Evolutionary conservation across 1,284 basidiomycete genomes (phyloP), one percentile per base, ranked within the genome.

Genomic region (Bondarzewia mesenterica): DNA sequence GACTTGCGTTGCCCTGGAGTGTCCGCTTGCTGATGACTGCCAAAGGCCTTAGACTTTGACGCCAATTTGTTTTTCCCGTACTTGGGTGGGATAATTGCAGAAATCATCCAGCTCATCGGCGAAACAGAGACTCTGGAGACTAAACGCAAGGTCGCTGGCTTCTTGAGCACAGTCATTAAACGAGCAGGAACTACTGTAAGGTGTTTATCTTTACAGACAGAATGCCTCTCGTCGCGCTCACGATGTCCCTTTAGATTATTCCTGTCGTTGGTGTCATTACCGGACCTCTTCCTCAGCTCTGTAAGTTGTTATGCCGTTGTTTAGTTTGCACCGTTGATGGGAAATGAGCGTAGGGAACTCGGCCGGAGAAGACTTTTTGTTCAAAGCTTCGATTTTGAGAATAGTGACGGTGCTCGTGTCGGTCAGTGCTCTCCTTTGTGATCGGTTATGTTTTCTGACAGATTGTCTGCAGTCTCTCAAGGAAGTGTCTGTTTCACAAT

Each of bases 121-220:
- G 89, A 93, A 62, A 79, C 82, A 0, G 80, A 89, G 46, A 85
- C 85, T 0, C 68, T 86, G 25, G 86, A 90, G 59, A 86, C 80
- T 57, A 94, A 93, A 64, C 75, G 80, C 16, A 75, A 83, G 48
- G 77, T 94, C 14, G 78, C 82, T 25, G 74, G 75, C 39, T 77
- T 80, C 25, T 67, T 95, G 42, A 87, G 84, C 54, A 75, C 80
- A 1, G 69, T 93, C 35, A 85, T 94, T 43, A 82, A 89, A 58
- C 72, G 80, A 48, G 76, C 78, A 0, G 82, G 77, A 35, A 66
- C 71, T 41, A 68, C 73, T 60, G 88, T 89, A 61, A 52, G 71
- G 55, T 21, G 2, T 18, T 27, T 7, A 20, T 16, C 16, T 38
- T 29, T 23, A 6, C 5, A 26, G 3, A 42, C 18, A n/a, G n/a